phyloP scores from a whole-genome alignment of 139 green algal species.

The Limnomonas spitsbergensis region DNA sequence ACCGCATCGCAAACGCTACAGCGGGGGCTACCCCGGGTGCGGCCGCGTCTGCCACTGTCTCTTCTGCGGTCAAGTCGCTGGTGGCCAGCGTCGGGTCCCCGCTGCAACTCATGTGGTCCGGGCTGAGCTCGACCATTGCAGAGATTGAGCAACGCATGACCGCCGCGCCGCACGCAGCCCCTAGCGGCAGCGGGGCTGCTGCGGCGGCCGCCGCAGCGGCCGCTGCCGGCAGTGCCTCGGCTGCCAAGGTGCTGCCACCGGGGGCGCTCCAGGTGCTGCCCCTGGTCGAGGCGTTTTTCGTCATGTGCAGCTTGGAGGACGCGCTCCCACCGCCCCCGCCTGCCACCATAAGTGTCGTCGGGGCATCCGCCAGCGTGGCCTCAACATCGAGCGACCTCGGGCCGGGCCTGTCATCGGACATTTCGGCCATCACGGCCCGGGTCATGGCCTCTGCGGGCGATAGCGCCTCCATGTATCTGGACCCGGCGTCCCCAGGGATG shows the following conservation, averaged over 20 bases:
- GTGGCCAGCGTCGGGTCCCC: neutral
- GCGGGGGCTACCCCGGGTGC: neutral
- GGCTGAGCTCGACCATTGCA: neutral
- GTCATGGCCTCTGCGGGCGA: too few relatives aligned
- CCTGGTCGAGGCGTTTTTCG: constrained; percentile 91
- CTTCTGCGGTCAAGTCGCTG: neutral
- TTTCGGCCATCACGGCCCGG: too few relatives aligned
- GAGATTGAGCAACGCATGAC: neutral
- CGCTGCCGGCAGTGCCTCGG: constrained; percentile 11
- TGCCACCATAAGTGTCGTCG: too few relatives aligned
- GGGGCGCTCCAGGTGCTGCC: constrained; percentile 74
- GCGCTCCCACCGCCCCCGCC: constrained; percentile 36
- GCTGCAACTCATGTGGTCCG: neutral
- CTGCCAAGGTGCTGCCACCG: constrained; percentile 62
- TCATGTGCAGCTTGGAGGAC: constrained; percentile 63
- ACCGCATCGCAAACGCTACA: too few relatives aligned
- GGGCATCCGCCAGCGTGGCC: too few relatives aligned
- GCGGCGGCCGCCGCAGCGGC: too few relatives aligned
- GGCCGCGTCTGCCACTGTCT: neutral
- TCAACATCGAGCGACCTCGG: too few relatives aligned
- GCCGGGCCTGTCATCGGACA: too few relatives aligned
- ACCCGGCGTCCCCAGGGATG: neutral
- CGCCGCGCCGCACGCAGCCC: neutral
- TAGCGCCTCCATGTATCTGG: neutral
- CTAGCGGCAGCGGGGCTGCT: constrained; percentile 6